Evolutionary conservation across 371 early-diverging fungal genomes (phyloP).

Genomic region (Batrachochytrium dendrobatidis): DNA sequence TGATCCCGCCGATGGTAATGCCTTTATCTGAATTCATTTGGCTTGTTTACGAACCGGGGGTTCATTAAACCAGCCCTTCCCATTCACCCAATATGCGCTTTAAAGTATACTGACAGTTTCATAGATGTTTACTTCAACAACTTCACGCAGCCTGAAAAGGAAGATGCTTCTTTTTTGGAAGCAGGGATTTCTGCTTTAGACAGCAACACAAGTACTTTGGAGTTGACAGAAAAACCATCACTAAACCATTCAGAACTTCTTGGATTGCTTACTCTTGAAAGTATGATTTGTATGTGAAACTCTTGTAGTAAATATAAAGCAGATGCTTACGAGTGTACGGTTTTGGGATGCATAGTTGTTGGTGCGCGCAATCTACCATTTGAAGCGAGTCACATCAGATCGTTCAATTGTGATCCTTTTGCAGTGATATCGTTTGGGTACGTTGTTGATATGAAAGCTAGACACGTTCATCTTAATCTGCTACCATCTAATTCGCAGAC

Average conservation of each 20-base stretch:
- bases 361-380: constrained; percentile 21
- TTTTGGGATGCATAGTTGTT: constrained; percentile 4
- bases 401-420: constrained; percentile 80
- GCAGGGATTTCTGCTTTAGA: too few relatives aligned
- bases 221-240: not conserved
- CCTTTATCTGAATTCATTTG: not conserved
- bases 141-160: constrained; percentile 9
- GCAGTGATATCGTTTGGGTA: constrained; percentile 62
- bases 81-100: not conserved
- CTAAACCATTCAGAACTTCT: constrained; percentile 15
- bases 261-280: constrained; percentile 19
- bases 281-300: not conserved
- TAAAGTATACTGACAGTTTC: too few relatives aligned
- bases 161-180: too few relatives aligned
- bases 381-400: constrained; percentile 11
- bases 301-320: too few relatives aligned
- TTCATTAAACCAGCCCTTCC: not conserved
- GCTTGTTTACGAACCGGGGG: not conserved
- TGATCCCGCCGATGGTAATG: constrained; percentile 27
- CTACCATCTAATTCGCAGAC: not conserved
- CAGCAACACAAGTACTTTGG: too few relatives aligned
- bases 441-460: not conserved
- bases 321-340: too few relatives aligned
- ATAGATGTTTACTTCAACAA: constrained; percentile 20
- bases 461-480: not conserved